Evolutionary conservation across 108 stramenopile species (phyloP).

Genomic region (Cyclotella sp.): DNA sequence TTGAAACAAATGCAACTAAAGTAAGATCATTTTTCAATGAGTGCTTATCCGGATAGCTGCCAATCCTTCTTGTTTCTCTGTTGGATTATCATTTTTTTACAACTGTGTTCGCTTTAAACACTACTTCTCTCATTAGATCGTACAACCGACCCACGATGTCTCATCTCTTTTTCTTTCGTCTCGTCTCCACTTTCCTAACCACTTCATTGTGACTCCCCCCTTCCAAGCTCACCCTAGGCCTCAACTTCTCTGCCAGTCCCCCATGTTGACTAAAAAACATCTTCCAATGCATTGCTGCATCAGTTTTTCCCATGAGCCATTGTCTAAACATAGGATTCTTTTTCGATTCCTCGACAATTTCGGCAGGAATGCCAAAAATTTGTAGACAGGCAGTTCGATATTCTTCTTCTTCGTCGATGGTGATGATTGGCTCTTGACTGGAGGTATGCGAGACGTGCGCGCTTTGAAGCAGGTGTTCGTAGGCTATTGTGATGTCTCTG

Average conservation of each 20-base stretch:
- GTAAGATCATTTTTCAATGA: too few relatives aligned
- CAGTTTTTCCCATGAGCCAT: constrained; percentile 79
- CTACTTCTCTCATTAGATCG: too few relatives aligned
- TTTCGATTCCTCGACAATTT: constrained; percentile 88
- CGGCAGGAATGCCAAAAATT: constrained; percentile 72
- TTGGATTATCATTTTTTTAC: too few relatives aligned
- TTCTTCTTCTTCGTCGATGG: constrained; percentile 65
- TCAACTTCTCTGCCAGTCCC: constrained; percentile 70
- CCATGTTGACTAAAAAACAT: constrained; percentile 74
- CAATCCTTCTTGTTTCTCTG: too few relatives aligned
- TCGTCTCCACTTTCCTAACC: constrained; percentile 32
- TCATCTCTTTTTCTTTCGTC: constrained; percentile 26
- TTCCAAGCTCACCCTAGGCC: constrained; percentile 32
- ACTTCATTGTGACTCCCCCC: constrained; percentile 13
- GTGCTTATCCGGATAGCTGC: too few relatives aligned
- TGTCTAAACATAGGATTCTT: constrained; percentile 79
- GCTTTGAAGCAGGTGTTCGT: constrained; percentile 61
- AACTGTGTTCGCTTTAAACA: too few relatives aligned
- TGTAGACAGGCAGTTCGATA: constrained; percentile 69
- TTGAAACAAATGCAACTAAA: too few relatives aligned
- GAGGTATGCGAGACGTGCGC: constrained; percentile 15
- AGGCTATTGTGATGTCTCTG: constrained; percentile 66
- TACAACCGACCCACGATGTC: too few relatives aligned
- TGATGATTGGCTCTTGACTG: constrained; percentile 34
- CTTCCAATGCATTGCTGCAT: constrained; percentile 77